Base-by-base conservation (phyloP, 75 land plant species). In the Pseudotsuga menziesii region DNA sequence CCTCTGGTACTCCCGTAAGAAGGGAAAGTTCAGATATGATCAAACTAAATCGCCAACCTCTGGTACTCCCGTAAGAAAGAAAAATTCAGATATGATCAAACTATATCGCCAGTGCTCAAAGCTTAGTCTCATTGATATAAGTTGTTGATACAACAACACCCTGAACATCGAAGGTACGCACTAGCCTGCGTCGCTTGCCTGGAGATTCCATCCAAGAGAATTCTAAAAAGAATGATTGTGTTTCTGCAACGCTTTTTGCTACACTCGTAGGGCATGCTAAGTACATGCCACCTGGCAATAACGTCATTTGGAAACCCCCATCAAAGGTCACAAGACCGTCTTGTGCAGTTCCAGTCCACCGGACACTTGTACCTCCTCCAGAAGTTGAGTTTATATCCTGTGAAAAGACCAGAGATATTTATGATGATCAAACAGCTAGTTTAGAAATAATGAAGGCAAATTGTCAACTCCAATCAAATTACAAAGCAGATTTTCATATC, bases 91-190 rank as follows among this genome's bases (percentile, higher is more conserved):
- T 48, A 48, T 48, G 12, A 44, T 44, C 52, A 44, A 48, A 48
- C 54, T 8, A 0, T 1, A 44, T 6, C 6, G 48, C 61, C 61
- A 60, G 23, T 4, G 61, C 58, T 85, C 79, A 94, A 57, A 88
- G 57, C 76, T 88, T 94, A 58, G 58, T 77, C 78, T 96, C 99
- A 36, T 55, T 85, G 58, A 89, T 79, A 69, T 89, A 84, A 26
- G 95, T 94, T 5, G 99, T 88, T 19, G 99, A 97, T 19, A 97
- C 99, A 25, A 96, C 99, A 76, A 89, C 73, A 44, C 99, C 99
- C 73, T 92, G 89, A 1, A 76, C 82, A 72, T 97, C 98, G 73
- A 80, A 92, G 36, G 99, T 97, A n/a, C 99, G 91, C 25, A 97
- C 87, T 12, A 97, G 82, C 62, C 99, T 82, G 75, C 94, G 98